Evolutionary conservation across 768 basidiomycete species (phyloP).

Genomic region (Auriscalpium orientale): DNA sequence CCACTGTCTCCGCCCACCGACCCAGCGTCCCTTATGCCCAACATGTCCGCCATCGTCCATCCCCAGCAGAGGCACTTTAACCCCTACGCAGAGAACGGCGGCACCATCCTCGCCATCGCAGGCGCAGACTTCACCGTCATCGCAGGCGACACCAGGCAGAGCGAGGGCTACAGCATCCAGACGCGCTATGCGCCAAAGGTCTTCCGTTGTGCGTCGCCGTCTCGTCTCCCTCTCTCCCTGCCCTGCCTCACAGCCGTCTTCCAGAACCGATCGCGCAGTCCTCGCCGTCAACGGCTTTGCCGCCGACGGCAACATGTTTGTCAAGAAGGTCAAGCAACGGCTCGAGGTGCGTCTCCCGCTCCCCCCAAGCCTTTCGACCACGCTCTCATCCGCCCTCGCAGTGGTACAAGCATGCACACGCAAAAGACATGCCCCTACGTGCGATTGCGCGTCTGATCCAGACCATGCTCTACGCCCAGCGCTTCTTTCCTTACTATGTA

Average conservation of each 20-base stretch:
- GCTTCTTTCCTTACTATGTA: constrained; percentile 98
- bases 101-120: constrained; percentile 93
- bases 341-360: constrained; percentile 62
- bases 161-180: constrained; percentile 96
- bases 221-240: not conserved
- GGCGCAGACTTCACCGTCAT: constrained; percentile 91
- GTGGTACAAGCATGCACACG: constrained; percentile 98
- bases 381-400: constrained; percentile 23
- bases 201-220: constrained; percentile 69
- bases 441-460: constrained; percentile 97
- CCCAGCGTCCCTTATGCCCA: constrained; percentile 6
- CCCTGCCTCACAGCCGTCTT: constrained; percentile 4
- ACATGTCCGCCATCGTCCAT: constrained; percentile 10
- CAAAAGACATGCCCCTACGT: constrained; percentile 94
- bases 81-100: constrained; percentile 90
- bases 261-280: constrained; percentile 85
- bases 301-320: constrained; percentile 96
- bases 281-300: constrained; percentile 96
- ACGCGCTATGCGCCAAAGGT: constrained; percentile 96
- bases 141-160: constrained; percentile 94
- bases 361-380: not conserved
- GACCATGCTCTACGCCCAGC: constrained; percentile 92
- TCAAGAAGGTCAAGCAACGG: constrained; percentile 92
- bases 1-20: not conserved
- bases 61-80: constrained; percentile 65